phyloP scores from a whole-genome alignment of 2,329 filamentous ascomycete species.

The Calonectria ilicicola region DNA sequence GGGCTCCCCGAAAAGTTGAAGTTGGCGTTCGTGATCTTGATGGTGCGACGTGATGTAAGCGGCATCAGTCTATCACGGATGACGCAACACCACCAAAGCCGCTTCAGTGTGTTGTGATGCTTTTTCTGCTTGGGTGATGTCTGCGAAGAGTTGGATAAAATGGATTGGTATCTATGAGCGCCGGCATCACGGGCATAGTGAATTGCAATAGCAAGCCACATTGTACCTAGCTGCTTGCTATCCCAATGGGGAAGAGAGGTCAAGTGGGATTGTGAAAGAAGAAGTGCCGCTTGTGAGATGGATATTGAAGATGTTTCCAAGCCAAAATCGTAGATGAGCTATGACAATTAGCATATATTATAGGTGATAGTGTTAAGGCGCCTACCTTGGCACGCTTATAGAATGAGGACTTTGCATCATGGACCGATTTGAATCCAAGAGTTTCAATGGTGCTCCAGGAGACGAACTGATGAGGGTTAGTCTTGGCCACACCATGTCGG shows the following conservation, averaged over 20 bases:
- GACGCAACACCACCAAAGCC: conserved; percentile 42
- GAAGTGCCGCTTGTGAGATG: conserved; percentile 37
- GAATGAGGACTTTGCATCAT: conserved; percentile 39
- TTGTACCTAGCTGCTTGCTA: conserved; percentile 39
- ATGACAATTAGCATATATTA: neutral
- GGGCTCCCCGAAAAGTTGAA: conserved; percentile 21
- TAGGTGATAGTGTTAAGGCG: rapidly evolving
- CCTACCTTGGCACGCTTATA: conserved; percentile 39
- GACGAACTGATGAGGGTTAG: conserved; percentile 24
- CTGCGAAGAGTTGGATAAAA: conserved; percentile 5
- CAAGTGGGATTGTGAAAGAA: conserved; percentile 38
- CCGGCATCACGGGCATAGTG: conserved; percentile 42
- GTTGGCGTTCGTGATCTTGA: conserved; percentile 23
- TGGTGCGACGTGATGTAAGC: conserved; percentile 20
- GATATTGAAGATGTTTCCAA: conserved; percentile 38
- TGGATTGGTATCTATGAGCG: conserved; percentile 37
- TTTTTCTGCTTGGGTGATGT: conserved; percentile 28
- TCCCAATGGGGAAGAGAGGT: conserved; percentile 39
- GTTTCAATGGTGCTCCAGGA: conserved; percentile 31
- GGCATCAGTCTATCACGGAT: conserved; percentile 36
- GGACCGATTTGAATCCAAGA: conserved; percentile 36
- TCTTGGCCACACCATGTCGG: neutral
- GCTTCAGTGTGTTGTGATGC: conserved; percentile 31
- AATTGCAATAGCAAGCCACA: conserved; percentile 41
- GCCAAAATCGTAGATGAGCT: conserved; percentile 42